These are phyloP conservation scores for Dictyostelium intermedium DNA, from an alignment of 78 protist species.

Conservation along the genomic window DNA sequence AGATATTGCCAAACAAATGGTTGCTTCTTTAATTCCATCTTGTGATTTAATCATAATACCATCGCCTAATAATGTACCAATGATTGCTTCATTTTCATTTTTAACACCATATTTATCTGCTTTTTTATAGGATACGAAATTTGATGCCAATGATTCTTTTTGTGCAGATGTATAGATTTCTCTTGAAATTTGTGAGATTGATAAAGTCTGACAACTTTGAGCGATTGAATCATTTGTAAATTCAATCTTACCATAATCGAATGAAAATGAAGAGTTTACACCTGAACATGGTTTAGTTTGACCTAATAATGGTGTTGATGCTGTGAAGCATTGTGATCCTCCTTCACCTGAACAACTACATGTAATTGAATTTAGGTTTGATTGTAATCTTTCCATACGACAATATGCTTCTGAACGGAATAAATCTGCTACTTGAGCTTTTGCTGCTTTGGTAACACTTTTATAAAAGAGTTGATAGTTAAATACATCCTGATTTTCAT, in stretches of 20 bases:
- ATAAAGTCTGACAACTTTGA: not conserved
- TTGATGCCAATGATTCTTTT: not conserved
- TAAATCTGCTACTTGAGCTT: not conserved
- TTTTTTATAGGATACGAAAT: slow-evolving; percentile 28
- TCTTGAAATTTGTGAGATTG: not conserved
- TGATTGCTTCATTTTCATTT: not conserved
- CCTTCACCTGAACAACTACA: slow-evolving; percentile 17
- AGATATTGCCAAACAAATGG: not conserved
- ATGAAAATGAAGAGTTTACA: not conserved
- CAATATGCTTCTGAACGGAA: slow-evolving; percentile 31
- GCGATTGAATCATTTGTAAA: not conserved
- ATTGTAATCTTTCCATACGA: not conserved
- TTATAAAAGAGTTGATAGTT: not conserved
- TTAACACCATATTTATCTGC: not conserved
- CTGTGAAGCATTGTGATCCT: not conserved
- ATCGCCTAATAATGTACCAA: slow-evolving; percentile 23
- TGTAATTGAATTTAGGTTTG: slow-evolving; percentile 27
- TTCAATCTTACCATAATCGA: slow-evolving; percentile 3
- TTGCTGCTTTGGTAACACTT: not conserved
- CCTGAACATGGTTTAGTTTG: slow-evolving; percentile 23
- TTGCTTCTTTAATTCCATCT: not conserved
- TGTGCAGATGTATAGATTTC: slow-evolving; percentile 6
- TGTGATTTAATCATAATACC: slow-evolving; percentile 24
- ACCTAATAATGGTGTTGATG: slow-evolving; percentile 17
- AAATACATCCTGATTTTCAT: not conserved